Conservation (phyloP, 1,284 basidiomycete species). For the Sanghuangporus sanghuang region DNA sequence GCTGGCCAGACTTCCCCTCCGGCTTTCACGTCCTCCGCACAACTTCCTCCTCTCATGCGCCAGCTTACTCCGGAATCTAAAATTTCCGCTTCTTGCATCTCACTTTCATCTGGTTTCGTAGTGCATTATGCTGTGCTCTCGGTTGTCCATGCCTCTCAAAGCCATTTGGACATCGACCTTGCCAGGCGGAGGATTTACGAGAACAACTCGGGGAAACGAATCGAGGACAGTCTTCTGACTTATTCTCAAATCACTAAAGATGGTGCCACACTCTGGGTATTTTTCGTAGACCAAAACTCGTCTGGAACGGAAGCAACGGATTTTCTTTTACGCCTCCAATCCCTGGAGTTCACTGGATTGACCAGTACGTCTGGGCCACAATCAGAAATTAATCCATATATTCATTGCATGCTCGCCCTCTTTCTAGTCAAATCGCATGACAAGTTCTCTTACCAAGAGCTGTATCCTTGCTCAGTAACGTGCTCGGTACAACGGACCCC, state of each 20-base stretch:
- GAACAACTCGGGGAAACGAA: slow-evolving; percentile 30
- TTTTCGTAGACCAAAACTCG: slow-evolving; percentile 38
- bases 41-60: slow-evolving; percentile 36
- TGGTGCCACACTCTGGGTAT: slow-evolving; percentile 46
- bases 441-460: slow-evolving; percentile 22
- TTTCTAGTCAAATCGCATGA: not conserved
- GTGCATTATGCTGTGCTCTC: slow-evolving; percentile 44
- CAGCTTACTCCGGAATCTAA: slow-evolving; percentile 23
- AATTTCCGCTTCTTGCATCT: slow-evolving; percentile 14
- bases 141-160: slow-evolving; percentile 27
- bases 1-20: slow-evolving; percentile 28
- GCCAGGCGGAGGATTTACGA: slow-evolving; percentile 46
- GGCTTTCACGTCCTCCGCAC: slow-evolving; percentile 28
- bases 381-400: not conserved
- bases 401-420: not conserved
- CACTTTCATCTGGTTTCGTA: slow-evolving; percentile 21
- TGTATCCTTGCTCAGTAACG: slow-evolving; percentile 47
- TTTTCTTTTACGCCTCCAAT: slow-evolving; percentile 29
- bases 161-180: slow-evolving; percentile 44
- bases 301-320: slow-evolving; percentile 25
- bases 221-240: slow-evolving; percentile 47
- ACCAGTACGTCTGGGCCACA: slow-evolving; percentile 36
- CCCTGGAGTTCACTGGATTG: slow-evolving; percentile 41
- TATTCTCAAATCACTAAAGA: slow-evolving; percentile 41
- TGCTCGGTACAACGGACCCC: slow-evolving; percentile 38